These are phyloP conservation scores for Vanrija sp. DNA, from an alignment of 1,284 basidiomycete species.

Conservation along the genomic window DNA sequence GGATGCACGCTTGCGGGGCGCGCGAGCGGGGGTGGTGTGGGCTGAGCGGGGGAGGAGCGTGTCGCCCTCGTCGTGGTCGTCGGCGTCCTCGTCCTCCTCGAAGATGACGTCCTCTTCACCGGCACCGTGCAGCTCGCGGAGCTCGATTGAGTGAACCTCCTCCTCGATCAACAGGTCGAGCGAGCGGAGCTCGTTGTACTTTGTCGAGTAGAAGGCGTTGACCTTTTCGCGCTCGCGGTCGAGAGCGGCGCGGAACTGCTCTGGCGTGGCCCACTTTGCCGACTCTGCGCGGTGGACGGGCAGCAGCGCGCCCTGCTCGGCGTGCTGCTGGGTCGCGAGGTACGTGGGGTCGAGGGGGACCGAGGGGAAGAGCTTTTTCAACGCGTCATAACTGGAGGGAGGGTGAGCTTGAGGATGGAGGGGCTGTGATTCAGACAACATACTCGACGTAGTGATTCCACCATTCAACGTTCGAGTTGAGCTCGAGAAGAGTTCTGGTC, in stretches of 20 bases:
- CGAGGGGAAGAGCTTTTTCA: slow-evolving; percentile 65
- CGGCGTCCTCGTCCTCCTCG: slow-evolving; percentile 54
- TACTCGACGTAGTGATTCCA: slow-evolving; percentile 79
- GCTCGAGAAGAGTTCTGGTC: slow-evolving; percentile 68
- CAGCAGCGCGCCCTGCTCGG: slow-evolving; percentile 56
- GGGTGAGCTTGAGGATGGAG: slow-evolving; percentile 2
- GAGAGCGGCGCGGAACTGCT: slow-evolving; percentile 71
- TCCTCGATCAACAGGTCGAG: slow-evolving; percentile 64
- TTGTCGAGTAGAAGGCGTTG: slow-evolving; percentile 69
- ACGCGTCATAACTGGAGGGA: slow-evolving; percentile 64
- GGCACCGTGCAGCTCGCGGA: slow-evolving; percentile 53
- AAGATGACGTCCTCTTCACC: slow-evolving; percentile 51
- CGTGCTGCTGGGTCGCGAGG: slow-evolving; percentile 57
- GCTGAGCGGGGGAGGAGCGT: slow-evolving; percentile 8
- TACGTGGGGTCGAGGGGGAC: slow-evolving; percentile 46
- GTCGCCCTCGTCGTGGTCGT: slow-evolving; percentile 56
- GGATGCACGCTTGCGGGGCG: slow-evolving; percentile 16
- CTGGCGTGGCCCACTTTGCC: slow-evolving; percentile 45
- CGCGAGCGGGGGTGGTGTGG: slow-evolving; percentile 9
- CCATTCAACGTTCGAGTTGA: slow-evolving; percentile 93
- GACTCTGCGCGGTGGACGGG: slow-evolving; percentile 46
- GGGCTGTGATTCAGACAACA: slow-evolving; percentile 8
- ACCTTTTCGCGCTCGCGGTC: slow-evolving; percentile 84
- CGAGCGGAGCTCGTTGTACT: slow-evolving; percentile 66
- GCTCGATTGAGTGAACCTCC: slow-evolving; percentile 64